Conservation (phyloP, 441 rosid genomes). For the Populus hybrid region DNA sequence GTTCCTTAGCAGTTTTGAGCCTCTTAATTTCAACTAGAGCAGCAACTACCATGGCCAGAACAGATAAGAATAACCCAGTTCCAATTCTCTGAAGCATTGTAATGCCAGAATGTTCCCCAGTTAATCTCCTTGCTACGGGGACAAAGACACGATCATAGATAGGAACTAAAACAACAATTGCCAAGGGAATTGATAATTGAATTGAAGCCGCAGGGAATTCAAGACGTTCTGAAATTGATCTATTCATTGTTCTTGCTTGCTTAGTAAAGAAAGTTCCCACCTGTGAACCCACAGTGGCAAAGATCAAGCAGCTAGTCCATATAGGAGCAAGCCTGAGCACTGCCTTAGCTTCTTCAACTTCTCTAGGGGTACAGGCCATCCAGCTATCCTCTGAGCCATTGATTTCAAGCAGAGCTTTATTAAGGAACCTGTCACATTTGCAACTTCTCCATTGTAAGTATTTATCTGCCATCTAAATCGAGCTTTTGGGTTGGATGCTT, state of each 20-base stretch:
- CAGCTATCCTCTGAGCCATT: constrained; percentile 34
- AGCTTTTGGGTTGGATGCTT: neutral
- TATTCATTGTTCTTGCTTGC: constrained; percentile 74
- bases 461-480: no score
- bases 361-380: constrained; percentile 36
- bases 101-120: constrained; percentile 54
- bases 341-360: constrained; percentile 63
- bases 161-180: constrained; percentile 46
- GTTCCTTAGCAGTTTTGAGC: constrained; percentile 44
- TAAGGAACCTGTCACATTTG: constrained; percentile 39
- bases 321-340: constrained; percentile 57
- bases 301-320: constrained; percentile 52
- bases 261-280: constrained; percentile 63
- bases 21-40: constrained; percentile 52
- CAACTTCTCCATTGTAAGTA: no score
- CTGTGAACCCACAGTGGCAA: constrained; percentile 55
- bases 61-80: constrained; percentile 47
- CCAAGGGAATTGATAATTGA: constrained; percentile 45
- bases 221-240: constrained; percentile 36
- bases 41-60: constrained; percentile 44
- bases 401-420: constrained; percentile 56
- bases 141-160: constrained; percentile 59
- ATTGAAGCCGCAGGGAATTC: constrained; percentile 63
- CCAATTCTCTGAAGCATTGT: constrained; percentile 76
- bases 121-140: constrained; percentile 46